Percentiles rank a stretch among this genome's conserved stretches.
phyloP scores from a whole-genome alignment of 2,329 filamentous ascomycete genomes.

The Pseudogymnoascus verrucosus region DNA sequence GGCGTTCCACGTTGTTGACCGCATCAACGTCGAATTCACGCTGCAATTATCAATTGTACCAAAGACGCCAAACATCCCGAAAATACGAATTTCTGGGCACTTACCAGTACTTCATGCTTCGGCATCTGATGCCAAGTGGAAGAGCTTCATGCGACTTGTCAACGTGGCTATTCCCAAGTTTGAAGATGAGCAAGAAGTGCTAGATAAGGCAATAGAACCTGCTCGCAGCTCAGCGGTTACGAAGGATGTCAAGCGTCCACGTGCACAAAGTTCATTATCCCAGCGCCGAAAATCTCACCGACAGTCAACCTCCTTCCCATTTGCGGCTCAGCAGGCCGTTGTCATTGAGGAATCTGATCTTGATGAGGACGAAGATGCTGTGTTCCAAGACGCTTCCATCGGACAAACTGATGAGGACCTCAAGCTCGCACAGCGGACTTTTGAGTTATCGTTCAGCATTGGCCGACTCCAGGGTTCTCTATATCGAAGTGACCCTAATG shows the following conservation, averaged over 20 bases:
- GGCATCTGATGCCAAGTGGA: conserved; percentile 93
- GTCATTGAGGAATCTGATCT: conserved; percentile 51
- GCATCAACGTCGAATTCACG: conserved; percentile 94
- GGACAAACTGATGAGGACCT: conserved; percentile 46
- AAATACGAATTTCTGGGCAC: conserved; percentile 83
- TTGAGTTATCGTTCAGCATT: conserved; percentile 95
- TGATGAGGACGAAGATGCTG: conserved; percentile 55
- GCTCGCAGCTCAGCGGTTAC: neutral
- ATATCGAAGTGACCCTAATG: conserved; percentile 76
- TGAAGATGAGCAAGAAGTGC: conserved; percentile 38
- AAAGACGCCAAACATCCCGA: conserved; percentile 86
- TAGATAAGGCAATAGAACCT: conserved; percentile 12
- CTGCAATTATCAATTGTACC: conserved; percentile 97
- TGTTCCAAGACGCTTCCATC: conserved; percentile 60
- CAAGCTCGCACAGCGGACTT: conserved; percentile 79
- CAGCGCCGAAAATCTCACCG: conserved; percentile 39
- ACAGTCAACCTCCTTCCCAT: conserved; percentile 66
- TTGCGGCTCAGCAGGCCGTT: conserved; percentile 65
- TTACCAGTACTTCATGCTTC: conserved; percentile 86
- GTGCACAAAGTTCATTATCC: conserved; percentile 21
- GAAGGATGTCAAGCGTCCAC: conserved; percentile 16
- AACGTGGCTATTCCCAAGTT: conserved; percentile 91
- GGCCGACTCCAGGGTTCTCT: conserved; percentile 90
- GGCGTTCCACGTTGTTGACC: conserved; percentile 83
- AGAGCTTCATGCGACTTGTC: conserved; percentile 90